phyloP scores from a whole-genome alignment of 371 early-diverging fungal species.

The Actinomucor elegans region DNA sequence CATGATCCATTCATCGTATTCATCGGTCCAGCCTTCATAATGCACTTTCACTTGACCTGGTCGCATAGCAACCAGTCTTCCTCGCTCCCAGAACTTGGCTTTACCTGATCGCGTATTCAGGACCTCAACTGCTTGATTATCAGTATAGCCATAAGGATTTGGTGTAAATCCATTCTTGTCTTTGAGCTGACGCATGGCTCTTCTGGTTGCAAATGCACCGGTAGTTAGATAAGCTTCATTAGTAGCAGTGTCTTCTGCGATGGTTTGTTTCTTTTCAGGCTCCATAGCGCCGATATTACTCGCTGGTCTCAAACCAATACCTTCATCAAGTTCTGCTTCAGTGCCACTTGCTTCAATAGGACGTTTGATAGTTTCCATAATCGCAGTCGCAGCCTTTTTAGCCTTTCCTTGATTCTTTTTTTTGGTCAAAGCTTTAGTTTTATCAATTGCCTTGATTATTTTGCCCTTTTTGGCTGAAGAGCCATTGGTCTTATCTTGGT shows the following conservation, averaged over 20 bases:
- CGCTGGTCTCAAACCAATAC: neutral
- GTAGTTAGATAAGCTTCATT: slow-evolving; percentile 28
- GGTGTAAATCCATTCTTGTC: slow-evolving; percentile 49
- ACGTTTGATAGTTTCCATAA: too few relatives aligned
- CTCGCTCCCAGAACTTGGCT: slow-evolving; percentile 49
- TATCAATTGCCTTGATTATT: neutral
- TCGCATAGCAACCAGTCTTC: slow-evolving; percentile 44
- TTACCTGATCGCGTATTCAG: slow-evolving; percentile 36
- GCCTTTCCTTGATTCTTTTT: neutral
- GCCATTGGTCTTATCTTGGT: too few relatives aligned
- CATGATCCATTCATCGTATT: slow-evolving; percentile 66
- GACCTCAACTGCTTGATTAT: slow-evolving; percentile 35
- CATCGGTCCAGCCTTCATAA: slow-evolving; percentile 60
- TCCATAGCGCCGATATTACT: neutral
- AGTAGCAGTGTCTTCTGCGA: neutral
- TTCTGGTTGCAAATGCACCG: slow-evolving; percentile 50
- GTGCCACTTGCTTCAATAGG: too few relatives aligned
- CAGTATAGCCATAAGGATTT: slow-evolving; percentile 42
- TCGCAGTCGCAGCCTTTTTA: neutral
- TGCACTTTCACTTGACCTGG: slow-evolving; percentile 52
- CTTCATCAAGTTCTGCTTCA: too few relatives aligned
- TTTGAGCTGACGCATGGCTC: slow-evolving; percentile 40
- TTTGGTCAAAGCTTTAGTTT: too few relatives aligned
- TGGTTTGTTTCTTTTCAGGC: neutral
- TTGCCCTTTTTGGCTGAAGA: neutral